Conservation (phyloP, 1,284 basidiomycete species). For the Volvariella surrecta region DNA sequence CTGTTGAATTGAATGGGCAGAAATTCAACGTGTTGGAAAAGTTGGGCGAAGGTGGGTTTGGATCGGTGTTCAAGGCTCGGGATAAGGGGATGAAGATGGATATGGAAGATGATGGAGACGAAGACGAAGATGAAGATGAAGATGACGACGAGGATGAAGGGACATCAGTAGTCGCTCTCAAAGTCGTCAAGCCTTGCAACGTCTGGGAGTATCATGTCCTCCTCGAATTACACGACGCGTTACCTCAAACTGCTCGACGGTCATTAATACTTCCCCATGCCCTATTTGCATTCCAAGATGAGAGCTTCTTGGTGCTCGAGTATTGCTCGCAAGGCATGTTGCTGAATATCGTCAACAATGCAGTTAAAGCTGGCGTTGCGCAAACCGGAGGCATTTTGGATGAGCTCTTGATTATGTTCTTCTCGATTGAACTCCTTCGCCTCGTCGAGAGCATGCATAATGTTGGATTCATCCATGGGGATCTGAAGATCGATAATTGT, state of each 20-base stretch:
- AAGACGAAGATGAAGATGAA: constrained; percentile 45
- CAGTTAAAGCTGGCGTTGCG: constrained; percentile 56
- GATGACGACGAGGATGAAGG: constrained; percentile 53
- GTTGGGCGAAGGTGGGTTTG: constrained; percentile 96
- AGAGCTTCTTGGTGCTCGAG: constrained; percentile 87
- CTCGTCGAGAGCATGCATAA: constrained; percentile 79
- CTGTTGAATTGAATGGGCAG: constrained; percentile 48
- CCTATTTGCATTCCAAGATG: constrained; percentile 80
- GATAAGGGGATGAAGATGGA: constrained; percentile 38
- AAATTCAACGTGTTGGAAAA: constrained; percentile 74
- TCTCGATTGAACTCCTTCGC: constrained; percentile 84
- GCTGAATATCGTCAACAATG: constrained; percentile 88
- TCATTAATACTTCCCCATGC: constrained; percentile 72
- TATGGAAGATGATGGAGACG: constrained; percentile 42
- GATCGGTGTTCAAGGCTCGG: constrained; percentile 83
- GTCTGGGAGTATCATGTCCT: constrained; percentile 94
- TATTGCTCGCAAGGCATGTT: constrained; percentile 89
- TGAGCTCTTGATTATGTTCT: constrained; percentile 94
- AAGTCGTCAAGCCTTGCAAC: constrained; percentile 85
- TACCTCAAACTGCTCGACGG: constrained; percentile 44
- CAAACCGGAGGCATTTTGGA: constrained; percentile 83
- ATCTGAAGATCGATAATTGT: constrained; percentile 99
- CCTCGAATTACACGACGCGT: constrained; percentile 62
- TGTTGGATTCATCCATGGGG: constrained; percentile 89
- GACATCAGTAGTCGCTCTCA: constrained; percentile 73